Percentiles rank a stretch among this genome's conserved stretches.
These are phyloP conservation scores for Nannochloropsis gaditana DNA, from an alignment of 108 stramenopile species.

Conservation along the genomic window DNA sequence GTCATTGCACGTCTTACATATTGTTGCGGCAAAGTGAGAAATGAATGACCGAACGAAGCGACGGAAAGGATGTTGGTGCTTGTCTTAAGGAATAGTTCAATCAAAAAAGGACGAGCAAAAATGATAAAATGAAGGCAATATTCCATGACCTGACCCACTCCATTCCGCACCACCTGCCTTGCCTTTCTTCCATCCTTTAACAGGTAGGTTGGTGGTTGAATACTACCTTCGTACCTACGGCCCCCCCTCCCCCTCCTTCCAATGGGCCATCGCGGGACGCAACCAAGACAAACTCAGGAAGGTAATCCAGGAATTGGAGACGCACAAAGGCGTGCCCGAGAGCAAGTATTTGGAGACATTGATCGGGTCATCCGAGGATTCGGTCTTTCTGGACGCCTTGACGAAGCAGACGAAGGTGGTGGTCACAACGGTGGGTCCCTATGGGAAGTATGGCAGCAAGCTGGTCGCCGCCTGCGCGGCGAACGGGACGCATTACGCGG, in stretches of 20 bases:
- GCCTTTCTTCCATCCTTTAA: neutral
- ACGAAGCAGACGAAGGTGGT: slow-evolving; percentile 66
- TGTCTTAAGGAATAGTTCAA: too few relatives aligned
- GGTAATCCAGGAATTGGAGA: neutral
- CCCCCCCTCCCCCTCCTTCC: slow-evolving; percentile 35
- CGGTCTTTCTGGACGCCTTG: slow-evolving; percentile 59
- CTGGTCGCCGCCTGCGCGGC: slow-evolving; percentile 71
- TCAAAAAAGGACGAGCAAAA: too few relatives aligned
- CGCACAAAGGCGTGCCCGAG: neutral
- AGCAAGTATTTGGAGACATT: slow-evolving; percentile 30
- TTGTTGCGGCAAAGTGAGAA: too few relatives aligned
- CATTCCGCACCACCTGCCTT: neutral
- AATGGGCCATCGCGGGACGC: slow-evolving; percentile 33
- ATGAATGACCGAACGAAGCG: too few relatives aligned
- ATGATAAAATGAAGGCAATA: too few relatives aligned
- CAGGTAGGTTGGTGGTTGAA: slow-evolving; percentile 43
- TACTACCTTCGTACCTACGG: slow-evolving; percentile 45
- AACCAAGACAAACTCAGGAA: neutral
- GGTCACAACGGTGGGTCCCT: slow-evolving; percentile 81
- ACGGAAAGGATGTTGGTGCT: too few relatives aligned
- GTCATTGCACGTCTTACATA: too few relatives aligned
- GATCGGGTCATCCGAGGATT: slow-evolving; percentile 50
- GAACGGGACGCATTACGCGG: slow-evolving; percentile 72
- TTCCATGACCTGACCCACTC: too few relatives aligned
- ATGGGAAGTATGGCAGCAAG: slow-evolving; percentile 61